Evolutionary conservation across 1,284 basidiomycete genomes (phyloP), one percentile per base, ranked within the genome.

Genomic region (Ustanciosporium gigantosporum): DNA sequence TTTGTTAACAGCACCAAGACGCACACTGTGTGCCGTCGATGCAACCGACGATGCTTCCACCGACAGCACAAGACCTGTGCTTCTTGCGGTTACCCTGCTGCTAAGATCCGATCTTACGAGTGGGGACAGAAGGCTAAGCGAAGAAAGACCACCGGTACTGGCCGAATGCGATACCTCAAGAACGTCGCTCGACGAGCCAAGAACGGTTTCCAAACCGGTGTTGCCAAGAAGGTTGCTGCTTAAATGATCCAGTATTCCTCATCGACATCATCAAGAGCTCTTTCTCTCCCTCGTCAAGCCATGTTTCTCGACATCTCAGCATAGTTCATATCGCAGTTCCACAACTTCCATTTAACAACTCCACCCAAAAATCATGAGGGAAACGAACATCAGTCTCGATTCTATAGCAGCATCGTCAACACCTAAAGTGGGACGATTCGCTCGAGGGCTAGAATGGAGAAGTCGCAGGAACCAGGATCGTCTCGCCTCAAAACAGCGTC

Each of bases 111-210:
- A 79, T 93, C 90, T 75, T 97, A 87, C 82, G 89, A 97, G 82
- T 98, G 94, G 94, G 91, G 91, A 72, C 85, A 88, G 80, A 98
- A 98, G 86, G 94, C 93, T 56, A 96, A 97, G 87, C 88, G 94
- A 83, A 88, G 94, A 87, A 94, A 95, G 87, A 95, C 92, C 61
- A 83, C 93, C 68, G 94, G 94, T 72, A 93, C 94, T 73, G 94
- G 94, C 70, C 86, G 94, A 78, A 95, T 96, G 92, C 84, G 84
- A 69, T 87, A 93, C 86, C 86, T 98, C 82, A 95, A 93, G 85
- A 81, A 58, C 37, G 73, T 77, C 49, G 51, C 73, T 31, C 72
- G 75, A 55, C 59, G 64, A 14, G 72, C 74, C 45, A 97, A 97
- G 89, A 97, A 97, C 80, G 94, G 93, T 55, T 93, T 92, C 85